Conservation (phyloP, 257 asterid genomes). For the Plantago major region DNA sequence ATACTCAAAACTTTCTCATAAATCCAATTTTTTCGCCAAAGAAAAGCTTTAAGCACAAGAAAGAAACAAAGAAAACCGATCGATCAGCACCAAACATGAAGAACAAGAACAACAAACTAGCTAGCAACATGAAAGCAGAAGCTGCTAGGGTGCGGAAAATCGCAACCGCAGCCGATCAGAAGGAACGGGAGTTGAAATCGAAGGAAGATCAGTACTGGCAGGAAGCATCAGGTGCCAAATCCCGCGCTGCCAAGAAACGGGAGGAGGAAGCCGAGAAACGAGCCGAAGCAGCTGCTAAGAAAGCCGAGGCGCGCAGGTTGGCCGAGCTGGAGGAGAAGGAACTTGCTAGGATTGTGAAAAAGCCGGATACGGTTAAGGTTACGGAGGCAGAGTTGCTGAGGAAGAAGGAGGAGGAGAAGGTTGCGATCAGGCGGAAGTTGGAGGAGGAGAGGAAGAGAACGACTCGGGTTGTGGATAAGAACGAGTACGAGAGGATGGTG, state of each 20-base stretch:
- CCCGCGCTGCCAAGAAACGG: constrained; percentile 85
- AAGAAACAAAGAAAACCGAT: neutral
- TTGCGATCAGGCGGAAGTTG: constrained; percentile 42
- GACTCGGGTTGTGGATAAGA: constrained; percentile 72
- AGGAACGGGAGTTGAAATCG: constrained; percentile 63
- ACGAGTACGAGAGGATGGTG: constrained; percentile 76
- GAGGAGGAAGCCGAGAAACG: constrained; percentile 87
- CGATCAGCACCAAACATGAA: constrained; percentile 67
- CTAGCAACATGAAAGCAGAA: too few relatives aligned
- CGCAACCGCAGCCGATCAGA: constrained; percentile 73
- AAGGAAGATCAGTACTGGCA: constrained; percentile 95
- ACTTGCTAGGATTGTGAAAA: constrained; percentile 57
- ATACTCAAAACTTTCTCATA: too few relatives aligned
- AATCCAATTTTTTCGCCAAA: too few relatives aligned
- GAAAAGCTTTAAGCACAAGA: neutral
- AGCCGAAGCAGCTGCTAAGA: constrained; percentile 73
- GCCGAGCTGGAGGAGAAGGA: constrained; percentile 89
- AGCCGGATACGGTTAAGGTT: constrained; percentile 83
- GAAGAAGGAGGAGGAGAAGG: constrained; percentile 80
- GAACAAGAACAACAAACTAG: constrained; percentile 32
- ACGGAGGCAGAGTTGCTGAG: constrained; percentile 75
- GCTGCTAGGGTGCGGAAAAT: constrained; percentile 74
- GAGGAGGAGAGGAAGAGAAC: constrained; percentile 75
- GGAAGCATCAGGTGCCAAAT: constrained; percentile 87
- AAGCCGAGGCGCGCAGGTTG: too few relatives aligned